These are phyloP conservation scores for Elongisporangium anandrum DNA, from an alignment of 352 stramenopile species.

Conservation along the genomic window DNA sequence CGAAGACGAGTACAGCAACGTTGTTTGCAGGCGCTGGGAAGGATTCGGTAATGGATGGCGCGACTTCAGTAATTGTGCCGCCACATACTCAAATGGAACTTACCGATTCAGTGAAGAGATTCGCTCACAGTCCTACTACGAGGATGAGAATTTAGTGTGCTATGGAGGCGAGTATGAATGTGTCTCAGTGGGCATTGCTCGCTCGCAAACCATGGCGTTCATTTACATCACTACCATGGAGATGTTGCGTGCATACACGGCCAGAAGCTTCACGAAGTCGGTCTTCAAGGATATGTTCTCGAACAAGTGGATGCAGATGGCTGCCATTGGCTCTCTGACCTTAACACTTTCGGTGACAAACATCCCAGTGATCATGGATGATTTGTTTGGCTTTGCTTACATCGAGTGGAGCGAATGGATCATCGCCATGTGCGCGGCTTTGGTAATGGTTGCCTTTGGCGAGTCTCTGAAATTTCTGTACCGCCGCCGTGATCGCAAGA, in stretches of 20 bases:
- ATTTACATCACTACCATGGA: slow-evolving; percentile 80
- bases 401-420: slow-evolving; percentile 77
- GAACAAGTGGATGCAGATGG: slow-evolving; percentile 82
- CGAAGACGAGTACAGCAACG: slow-evolving; percentile 32
- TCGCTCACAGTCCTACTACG: slow-evolving; percentile 21
- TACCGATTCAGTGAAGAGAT: slow-evolving; percentile 37
- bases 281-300: slow-evolving; percentile 65
- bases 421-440: slow-evolving; percentile 58
- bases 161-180: slow-evolving; percentile 52
- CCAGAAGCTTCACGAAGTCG: slow-evolving; percentile 73
- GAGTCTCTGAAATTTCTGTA: slow-evolving; percentile 69
- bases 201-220: slow-evolving; percentile 71
- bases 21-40: slow-evolving; percentile 53
- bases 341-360: slow-evolving; percentile 68
- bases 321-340: slow-evolving; percentile 46
- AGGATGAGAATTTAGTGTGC: slow-evolving; percentile 42
- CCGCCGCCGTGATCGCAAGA: slow-evolving; percentile 50
- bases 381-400: slow-evolving; percentile 63
- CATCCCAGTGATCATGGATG: slow-evolving; percentile 58
- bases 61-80: slow-evolving; percentile 44
- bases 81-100: slow-evolving; percentile 20
- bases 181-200: slow-evolving; percentile 53
- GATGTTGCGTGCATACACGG: slow-evolving; percentile 66
- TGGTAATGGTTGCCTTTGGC: slow-evolving; percentile 66
- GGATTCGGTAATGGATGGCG: slow-evolving; percentile 39